Conservation (phyloP, 805 yeast genomes). For the Lachancea kluyveri region DNA sequence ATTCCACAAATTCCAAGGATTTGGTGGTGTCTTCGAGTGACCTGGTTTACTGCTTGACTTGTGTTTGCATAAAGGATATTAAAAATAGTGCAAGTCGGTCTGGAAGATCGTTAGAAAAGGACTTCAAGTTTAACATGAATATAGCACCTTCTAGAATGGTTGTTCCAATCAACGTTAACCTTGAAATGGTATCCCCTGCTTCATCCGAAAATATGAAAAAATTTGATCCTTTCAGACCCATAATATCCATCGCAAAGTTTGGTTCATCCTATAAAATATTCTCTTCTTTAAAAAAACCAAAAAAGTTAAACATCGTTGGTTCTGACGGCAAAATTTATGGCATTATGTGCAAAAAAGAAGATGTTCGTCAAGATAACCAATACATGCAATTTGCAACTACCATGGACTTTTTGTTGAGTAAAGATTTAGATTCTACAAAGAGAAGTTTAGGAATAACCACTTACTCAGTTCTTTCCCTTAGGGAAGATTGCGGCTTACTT, state of each 20-base stretch:
- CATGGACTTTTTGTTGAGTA: constrained; percentile 64
- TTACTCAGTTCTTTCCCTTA: constrained; percentile 83
- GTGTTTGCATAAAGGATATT: constrained; percentile 23
- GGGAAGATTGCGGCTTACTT: constrained; percentile 82
- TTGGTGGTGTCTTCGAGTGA: constrained; percentile 19
- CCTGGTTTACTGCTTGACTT: constrained; percentile 18
- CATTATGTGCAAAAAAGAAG: constrained; percentile 83
- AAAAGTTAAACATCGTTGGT: constrained; percentile 68
- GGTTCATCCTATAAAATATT: constrained; percentile 65
- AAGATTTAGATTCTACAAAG: constrained; percentile 65
- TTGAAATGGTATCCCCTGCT: constrained; percentile 60
- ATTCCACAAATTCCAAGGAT: constrained; percentile 7
- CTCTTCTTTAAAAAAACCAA: constrained; percentile 82
- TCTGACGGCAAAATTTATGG: constrained; percentile 70
- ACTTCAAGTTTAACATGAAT: constrained; percentile 38
- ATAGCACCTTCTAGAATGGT: constrained; percentile 49
- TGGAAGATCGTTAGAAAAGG: constrained; percentile 31
- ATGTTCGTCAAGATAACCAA: constrained; percentile 90
- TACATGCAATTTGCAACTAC: constrained; percentile 84
- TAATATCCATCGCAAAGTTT: constrained; percentile 53
- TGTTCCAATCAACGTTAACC: constrained; percentile 66
- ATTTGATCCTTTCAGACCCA: constrained; percentile 41
- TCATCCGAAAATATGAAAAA: constrained; percentile 36
- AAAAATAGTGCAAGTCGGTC: constrained; percentile 20
- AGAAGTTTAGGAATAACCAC: constrained; percentile 67